Base-by-base conservation (phyloP, 805 yeast genomes). In the Metschnikowia amazonensis region DNA sequence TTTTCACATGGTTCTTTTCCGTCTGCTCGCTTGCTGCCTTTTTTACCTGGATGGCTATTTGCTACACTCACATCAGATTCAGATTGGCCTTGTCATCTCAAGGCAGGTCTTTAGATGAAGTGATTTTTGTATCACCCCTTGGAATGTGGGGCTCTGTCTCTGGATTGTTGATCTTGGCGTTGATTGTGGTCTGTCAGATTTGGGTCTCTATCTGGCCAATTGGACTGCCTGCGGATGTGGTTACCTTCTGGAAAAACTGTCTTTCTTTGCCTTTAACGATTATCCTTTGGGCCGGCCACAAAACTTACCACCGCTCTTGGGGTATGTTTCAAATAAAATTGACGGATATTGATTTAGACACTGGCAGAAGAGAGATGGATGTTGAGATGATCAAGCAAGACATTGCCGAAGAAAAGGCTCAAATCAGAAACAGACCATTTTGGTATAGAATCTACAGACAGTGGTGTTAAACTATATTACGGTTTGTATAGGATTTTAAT, bases 331-430 rank as follows among this genome's bases (percentile, higher is more conserved):
- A 64, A 57, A 65, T 79, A 48, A 67, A 62, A 18, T 72, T 76
- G 24, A 57, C 60, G 21, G 81, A 79, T 36, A 70, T 82, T 59
- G 87, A 82, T 56, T 71, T 82, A 32, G 82, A 79, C 52, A 71
- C 81, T 23, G 87, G 88, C 43, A 73, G 84, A 67, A 55, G 63
- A 31, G 62, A 64, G 52, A 46, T 65, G 39, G 71, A 70, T 48
- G 42, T 68, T 29, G 74, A 70, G 49, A 35, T 50, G 13, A 64
- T 70, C 58, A 69, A 65, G 50, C 71, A 66, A 47, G 69, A 55
- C 37, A 47, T 63, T 13, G 69, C 67, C 11, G 69, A 66, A 45
- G 70, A 66, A 34, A 62, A 52, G 49, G 66, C 64, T 3, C 36
- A 40, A 20, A 40, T 66, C 32, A 56, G 60, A 2, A 53, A 58